Percentiles rank a stretch among this genome's conserved stretches.
Evolutionary conservation across 257 asterid species (phyloP).

Genomic region (Avicennia marina): DNA sequence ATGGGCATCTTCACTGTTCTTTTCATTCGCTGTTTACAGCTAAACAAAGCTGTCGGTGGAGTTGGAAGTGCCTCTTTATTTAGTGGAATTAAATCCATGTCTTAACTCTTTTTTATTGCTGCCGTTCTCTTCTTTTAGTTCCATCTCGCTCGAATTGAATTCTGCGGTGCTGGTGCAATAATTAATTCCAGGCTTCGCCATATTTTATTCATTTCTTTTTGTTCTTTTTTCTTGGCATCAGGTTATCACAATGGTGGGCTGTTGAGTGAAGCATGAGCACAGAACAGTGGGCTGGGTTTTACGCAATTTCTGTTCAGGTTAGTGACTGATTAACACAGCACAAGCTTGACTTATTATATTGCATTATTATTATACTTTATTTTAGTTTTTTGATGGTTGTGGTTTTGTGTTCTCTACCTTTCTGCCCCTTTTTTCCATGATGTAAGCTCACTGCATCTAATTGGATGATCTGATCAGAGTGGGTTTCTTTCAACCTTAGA

Average conservation of each 20-base stretch:
- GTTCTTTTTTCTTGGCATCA: not conserved
- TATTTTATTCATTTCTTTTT: not conserved
- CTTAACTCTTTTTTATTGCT: not conserved
- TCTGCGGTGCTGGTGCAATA: constrained; percentile 24
- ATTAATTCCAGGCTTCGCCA: not conserved
- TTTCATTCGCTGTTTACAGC: constrained; percentile 19
- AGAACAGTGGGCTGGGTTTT: not conserved
- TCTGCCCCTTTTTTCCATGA: not conserved
- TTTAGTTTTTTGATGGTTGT: not conserved
- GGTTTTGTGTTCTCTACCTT: not conserved
- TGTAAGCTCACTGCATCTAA: no score
- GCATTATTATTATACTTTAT: not conserved
- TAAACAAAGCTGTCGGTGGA: constrained; percentile 42
- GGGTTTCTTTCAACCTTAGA: no score
- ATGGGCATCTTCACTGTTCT: constrained; percentile 19
- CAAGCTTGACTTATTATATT: no score
- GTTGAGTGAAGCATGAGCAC: no score
- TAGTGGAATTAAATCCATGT: not conserved
- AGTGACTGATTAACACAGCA: constrained; percentile 2
- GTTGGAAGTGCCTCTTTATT: constrained; percentile 12
- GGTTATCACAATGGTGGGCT: constrained; percentile 18
- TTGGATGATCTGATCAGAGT: no score
- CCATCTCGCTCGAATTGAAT: constrained; percentile 14
- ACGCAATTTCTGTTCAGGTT: constrained; percentile 13
- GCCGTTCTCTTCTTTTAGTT: not conserved